A percentile compares a stretch with the other conserved stretches of the same genome.
Evolutionary conservation across 257 asterid species (phyloP).

Genomic region (Eustoma russellianum): DNA sequence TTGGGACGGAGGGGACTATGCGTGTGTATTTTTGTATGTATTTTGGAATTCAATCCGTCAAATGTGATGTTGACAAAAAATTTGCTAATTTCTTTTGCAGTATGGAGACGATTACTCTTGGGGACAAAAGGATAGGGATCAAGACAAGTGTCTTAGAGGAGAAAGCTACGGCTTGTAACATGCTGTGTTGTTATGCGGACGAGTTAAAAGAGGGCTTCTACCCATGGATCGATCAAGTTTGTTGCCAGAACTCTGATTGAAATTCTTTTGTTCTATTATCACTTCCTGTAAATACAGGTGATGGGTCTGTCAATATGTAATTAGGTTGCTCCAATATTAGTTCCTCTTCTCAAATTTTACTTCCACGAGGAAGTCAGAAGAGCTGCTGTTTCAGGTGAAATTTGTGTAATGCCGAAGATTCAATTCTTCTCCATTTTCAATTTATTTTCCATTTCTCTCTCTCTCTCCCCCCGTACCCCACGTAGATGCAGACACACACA

Average conservation of each 20-base stretch:
- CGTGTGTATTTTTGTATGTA: too few species aligned
- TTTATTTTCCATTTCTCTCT: slow-evolving; percentile 3
- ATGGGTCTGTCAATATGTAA: not conserved
- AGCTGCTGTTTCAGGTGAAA: slow-evolving; percentile 91
- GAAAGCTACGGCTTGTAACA: slow-evolving; percentile 93
- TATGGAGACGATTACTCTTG: slow-evolving; percentile 89
- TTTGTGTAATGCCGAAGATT: not conserved
- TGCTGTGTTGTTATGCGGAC: slow-evolving; percentile 91
- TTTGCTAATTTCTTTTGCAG: slow-evolving; percentile 30
- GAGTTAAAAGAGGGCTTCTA: slow-evolving; percentile 81
- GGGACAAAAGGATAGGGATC: slow-evolving; percentile 91
- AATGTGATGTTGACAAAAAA: not conserved
- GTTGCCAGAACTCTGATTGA: slow-evolving; percentile 6
- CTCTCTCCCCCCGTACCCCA: not conserved
- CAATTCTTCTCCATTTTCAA: slow-evolving; percentile 1
- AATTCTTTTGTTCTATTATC: too few species aligned
- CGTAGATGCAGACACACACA: too few species aligned
- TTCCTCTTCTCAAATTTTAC: slow-evolving; percentile 74
- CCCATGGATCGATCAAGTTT: slow-evolving; percentile 87
- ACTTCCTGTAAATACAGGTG: too few species aligned
- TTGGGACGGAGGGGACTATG: too few species aligned
- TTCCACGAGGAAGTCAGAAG: slow-evolving; percentile 96
- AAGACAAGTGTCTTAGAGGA: slow-evolving; percentile 93
- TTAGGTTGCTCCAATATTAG: slow-evolving; percentile 76
- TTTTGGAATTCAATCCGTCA: not conserved